phyloP scores from a whole-genome alignment of 371 early-diverging fungal genomes.

The Mortierella sp. region DNA sequence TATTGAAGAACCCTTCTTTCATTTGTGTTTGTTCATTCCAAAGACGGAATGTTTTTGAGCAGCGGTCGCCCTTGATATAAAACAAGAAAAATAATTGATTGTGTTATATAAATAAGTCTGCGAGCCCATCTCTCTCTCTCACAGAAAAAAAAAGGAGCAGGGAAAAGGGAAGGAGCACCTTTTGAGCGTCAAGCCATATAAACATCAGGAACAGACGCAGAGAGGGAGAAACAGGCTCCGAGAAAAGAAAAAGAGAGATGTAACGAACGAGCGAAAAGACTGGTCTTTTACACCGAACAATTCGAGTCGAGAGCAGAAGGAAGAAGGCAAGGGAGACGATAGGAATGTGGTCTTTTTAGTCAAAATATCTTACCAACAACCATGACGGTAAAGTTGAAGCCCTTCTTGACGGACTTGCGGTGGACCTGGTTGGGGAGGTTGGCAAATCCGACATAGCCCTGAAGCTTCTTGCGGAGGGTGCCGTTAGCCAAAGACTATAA shows the following conservation, averaged over 20 bases:
- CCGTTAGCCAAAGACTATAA: conserved; percentile 50
- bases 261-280: conserved; percentile 1
- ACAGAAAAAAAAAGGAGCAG: conserved; percentile 27
- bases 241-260: not conserved
- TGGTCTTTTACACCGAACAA: not conserved
- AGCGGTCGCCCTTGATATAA: not conserved
- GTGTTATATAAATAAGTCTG: conserved; percentile 54
- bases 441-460: conserved; percentile 97
- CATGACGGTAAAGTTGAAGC: conserved; percentile 99
- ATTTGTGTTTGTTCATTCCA: not conserved
- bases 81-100: conserved; percentile 10
- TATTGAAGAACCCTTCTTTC: not conserved
- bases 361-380: conserved; percentile 86
- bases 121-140: conserved; percentile 45
- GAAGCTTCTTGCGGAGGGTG: conserved; percentile 82
- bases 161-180: not conserved
- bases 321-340: not conserved
- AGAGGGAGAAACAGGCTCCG: conserved; percentile 10
- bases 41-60: conserved; percentile 7
- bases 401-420: conserved; percentile 97
- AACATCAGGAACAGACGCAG: conserved; percentile 12
- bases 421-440: conserved; percentile 99
- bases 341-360: not conserved
- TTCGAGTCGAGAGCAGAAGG: not conserved
- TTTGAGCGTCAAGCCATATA: conserved; percentile 9